Evolutionary conservation across 2,329 filamentous ascomycete genomes (phyloP).

Genomic region (Helotiales sp.): DNA sequence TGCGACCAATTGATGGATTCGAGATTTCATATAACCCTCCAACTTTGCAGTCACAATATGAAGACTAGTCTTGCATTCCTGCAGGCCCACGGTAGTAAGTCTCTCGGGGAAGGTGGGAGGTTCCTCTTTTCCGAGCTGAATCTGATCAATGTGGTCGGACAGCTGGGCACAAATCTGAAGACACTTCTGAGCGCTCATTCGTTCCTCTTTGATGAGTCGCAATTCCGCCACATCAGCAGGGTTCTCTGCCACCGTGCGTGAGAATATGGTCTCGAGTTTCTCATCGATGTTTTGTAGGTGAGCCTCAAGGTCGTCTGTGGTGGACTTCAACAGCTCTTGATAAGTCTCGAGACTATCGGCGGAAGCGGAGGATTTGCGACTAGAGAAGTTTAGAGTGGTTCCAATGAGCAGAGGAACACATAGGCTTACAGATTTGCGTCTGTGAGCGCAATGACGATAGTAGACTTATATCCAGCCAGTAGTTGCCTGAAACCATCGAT

Average conservation of each 20-base stretch:
- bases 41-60: constrained; percentile 39
- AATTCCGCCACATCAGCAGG: constrained; percentile 39
- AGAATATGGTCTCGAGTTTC: constrained; percentile 39
- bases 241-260: constrained; percentile 25
- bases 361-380: constrained; percentile 44
- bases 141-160: constrained; percentile 42
- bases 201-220: constrained; percentile 43
- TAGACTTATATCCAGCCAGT: constrained; percentile 50
- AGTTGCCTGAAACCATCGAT: constrained; percentile 49
- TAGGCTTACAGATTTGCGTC: constrained; percentile 48
- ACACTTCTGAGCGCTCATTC: constrained; percentile 45
- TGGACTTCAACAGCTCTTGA: constrained; percentile 43
- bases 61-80: constrained; percentile 46
- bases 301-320: constrained; percentile 45
- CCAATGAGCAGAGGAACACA: constrained; percentile 19
- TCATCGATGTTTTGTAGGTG: constrained; percentile 42
- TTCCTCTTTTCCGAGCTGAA: constrained; percentile 26
- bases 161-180: constrained; percentile 44
- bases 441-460: constrained; percentile 49
- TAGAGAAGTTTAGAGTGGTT: constrained; percentile 30
- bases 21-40: constrained; percentile 42
- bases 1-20: constrained; percentile 42
- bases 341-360: constrained; percentile 42
- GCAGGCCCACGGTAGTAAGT: constrained; percentile 43
- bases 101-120: constrained; percentile 36